These are phyloP conservation scores for Endotrypanum monterogeii DNA, from an alignment of 208 protist species.

Conservation along the genomic window DNA sequence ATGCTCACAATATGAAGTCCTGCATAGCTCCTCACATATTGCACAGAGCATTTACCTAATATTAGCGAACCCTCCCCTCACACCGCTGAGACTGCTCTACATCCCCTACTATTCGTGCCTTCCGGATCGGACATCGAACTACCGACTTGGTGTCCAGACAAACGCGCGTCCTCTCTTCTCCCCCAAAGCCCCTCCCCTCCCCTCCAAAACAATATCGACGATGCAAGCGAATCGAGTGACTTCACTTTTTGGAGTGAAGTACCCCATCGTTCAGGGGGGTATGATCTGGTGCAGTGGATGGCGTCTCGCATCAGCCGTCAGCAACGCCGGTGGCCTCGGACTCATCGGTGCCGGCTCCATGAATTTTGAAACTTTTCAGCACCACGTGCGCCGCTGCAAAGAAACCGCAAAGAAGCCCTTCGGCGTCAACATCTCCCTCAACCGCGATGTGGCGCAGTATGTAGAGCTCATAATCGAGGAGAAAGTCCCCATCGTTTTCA, in stretches of 20 bases:
- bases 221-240: conserved; percentile 53
- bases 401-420: conserved; percentile 65
- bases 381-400: conserved; percentile 54
- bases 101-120: too few relatives aligned
- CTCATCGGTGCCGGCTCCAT: conserved; percentile 79
- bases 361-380: conserved; percentile 60
- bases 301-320: conserved; percentile 74
- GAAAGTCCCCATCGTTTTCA: conserved; percentile 86
- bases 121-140: too few relatives aligned
- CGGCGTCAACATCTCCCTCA: conserved; percentile 78
- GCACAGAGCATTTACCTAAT: too few relatives aligned
- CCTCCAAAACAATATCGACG: not conserved
- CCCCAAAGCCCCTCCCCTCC: not conserved
- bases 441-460: conserved; percentile 37
- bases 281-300: conserved; percentile 88
- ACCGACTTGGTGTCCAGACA: too few relatives aligned
- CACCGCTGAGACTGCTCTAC: too few relatives aligned
- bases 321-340: conserved; percentile 89
- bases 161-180: not conserved
- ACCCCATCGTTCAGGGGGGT: conserved; percentile 84
- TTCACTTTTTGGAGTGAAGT: conserved; percentile 65
- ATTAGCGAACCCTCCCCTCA: too few relatives aligned
- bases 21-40: too few relatives aligned
- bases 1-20: too few relatives aligned
- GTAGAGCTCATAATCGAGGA: conserved; percentile 78